These are phyloP conservation scores for Polyporus arcularius DNA, from an alignment of 768 basidiomycete genomes.

Conservation along the genomic window DNA sequence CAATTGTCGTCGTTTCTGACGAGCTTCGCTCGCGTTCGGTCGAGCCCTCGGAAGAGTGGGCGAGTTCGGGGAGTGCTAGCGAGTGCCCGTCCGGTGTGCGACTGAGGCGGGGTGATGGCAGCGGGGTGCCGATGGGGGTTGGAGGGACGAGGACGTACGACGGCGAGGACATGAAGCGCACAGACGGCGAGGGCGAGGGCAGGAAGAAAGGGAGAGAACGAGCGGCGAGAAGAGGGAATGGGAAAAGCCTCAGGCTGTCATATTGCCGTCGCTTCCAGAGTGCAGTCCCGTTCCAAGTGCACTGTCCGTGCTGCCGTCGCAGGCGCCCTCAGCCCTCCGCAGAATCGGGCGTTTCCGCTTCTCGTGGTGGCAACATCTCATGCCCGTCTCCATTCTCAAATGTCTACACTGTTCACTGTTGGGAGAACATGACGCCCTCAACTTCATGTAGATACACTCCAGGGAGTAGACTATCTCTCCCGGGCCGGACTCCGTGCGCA, in stretches of 20 bases:
- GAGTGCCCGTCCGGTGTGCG: constrained; percentile 24
- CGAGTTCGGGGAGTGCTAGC: constrained; percentile 39
- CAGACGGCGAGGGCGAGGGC: background rate
- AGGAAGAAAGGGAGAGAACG: constrained; percentile 1
- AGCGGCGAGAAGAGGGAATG: constrained; percentile 7
- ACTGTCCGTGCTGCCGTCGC: background rate
- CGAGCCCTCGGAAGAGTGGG: constrained; percentile 29
- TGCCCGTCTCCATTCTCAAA: too few species aligned
- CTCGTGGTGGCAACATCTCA: too few species aligned
- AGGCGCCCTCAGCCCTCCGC: background rate
- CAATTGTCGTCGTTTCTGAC: constrained; percentile 74
- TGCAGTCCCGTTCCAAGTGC: background rate
- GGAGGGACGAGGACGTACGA: constrained; percentile 29
- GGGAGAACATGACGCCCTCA: too few species aligned
- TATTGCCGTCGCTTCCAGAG: constrained; percentile 12
- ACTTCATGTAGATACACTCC: too few species aligned
- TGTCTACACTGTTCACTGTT: too few species aligned
- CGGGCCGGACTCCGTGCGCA: too few species aligned
- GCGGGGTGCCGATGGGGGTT: constrained; percentile 25
- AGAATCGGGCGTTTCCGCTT: too few species aligned
- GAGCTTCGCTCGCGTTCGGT: constrained; percentile 52
- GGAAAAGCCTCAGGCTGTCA: background rate
- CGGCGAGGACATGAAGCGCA: constrained; percentile 27
- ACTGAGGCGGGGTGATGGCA: constrained; percentile 10
- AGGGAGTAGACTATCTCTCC: too few species aligned